A percentile compares a stretch with the other conserved stretches of the same genome.
Conservation (phyloP, 306 rosid species). For the Spatholobus suberectus region DNA sequence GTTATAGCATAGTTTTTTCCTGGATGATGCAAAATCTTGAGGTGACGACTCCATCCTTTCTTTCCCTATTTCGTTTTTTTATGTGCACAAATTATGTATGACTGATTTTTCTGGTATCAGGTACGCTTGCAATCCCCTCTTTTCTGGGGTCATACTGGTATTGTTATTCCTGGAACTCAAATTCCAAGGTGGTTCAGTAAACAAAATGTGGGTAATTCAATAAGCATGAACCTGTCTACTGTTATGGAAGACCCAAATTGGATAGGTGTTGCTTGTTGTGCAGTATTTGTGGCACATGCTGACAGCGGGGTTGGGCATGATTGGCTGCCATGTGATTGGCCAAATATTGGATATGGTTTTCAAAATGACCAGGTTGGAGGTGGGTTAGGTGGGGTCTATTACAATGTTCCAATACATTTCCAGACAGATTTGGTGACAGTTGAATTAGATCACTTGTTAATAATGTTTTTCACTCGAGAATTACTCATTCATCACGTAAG, state of each 20-base stretch:
- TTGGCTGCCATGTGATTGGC: too few relatives aligned
- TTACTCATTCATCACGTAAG: neutral
- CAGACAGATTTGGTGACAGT: neutral
- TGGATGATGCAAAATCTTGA: constrained; percentile 27
- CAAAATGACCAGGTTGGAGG: too few relatives aligned
- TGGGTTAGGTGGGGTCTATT: too few relatives aligned
- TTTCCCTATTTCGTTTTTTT: neutral
- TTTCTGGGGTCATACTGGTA: rapidly evolving
- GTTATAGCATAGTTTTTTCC: neutral
- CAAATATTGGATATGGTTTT: neutral
- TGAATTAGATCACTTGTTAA: neutral
- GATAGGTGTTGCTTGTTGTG: constrained; percentile 2
- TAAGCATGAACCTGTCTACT: neutral
- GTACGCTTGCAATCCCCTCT: neutral
- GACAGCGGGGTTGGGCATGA: too few relatives aligned
- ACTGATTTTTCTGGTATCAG: neutral
- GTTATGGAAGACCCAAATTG: neutral
- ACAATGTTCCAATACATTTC: neutral
- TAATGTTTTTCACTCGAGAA: neutral
- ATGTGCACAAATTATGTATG: neutral
- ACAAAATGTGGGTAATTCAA: neutral
- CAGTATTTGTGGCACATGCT: neutral
- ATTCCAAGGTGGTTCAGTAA: constrained; percentile 31
- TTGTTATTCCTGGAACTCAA: neutral
- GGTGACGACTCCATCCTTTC: neutral